These are phyloP conservation scores for Acephala macrosclerotiorum DNA, from an alignment of 2,329 filamentous ascomycete species.

Conservation along the genomic window DNA sequence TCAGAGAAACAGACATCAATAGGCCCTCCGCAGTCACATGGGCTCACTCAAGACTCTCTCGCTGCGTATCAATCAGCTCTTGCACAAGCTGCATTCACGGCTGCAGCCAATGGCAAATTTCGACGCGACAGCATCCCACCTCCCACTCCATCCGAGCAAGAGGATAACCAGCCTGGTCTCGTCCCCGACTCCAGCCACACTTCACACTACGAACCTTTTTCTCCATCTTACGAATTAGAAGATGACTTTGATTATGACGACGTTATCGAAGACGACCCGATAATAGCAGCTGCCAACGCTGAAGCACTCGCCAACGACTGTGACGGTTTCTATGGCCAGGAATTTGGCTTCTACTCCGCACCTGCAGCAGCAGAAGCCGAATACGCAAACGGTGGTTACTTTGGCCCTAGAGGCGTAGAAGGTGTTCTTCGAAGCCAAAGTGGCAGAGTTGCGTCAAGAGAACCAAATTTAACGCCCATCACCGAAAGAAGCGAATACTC, in stretches of 20 bases:
- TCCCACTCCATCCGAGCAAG: conserved; percentile 37
- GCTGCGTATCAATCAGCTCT: conserved; percentile 85
- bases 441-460: conserved; percentile 76
- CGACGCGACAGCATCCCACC: conserved; percentile 55
- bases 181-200: conserved; percentile 50
- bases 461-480: conserved; percentile 94
- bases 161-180: conserved; percentile 46
- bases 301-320: conserved; percentile 91
- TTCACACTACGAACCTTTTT: conserved; percentile 43
- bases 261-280: conserved; percentile 82
- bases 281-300: conserved; percentile 94
- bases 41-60: conserved; percentile 62
- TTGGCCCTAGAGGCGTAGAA: conserved; percentile 76
- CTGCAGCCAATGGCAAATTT: conserved; percentile 79
- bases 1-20: conserved; percentile 18
- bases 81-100: conserved; percentile 80
- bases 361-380: conserved; percentile 52
- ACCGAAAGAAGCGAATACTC: conserved; percentile 97
- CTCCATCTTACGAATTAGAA: conserved; percentile 43
- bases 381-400: conserved; percentile 86
- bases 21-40: conserved; percentile 32
- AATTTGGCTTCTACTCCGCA: conserved; percentile 93
- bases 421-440: conserved; percentile 69
- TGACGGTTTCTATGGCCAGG: conserved; percentile 93
- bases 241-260: conserved; percentile 64